Conservation (phyloP, 2,329 filamentous ascomycete species). For the Acarospora socialis region DNA sequence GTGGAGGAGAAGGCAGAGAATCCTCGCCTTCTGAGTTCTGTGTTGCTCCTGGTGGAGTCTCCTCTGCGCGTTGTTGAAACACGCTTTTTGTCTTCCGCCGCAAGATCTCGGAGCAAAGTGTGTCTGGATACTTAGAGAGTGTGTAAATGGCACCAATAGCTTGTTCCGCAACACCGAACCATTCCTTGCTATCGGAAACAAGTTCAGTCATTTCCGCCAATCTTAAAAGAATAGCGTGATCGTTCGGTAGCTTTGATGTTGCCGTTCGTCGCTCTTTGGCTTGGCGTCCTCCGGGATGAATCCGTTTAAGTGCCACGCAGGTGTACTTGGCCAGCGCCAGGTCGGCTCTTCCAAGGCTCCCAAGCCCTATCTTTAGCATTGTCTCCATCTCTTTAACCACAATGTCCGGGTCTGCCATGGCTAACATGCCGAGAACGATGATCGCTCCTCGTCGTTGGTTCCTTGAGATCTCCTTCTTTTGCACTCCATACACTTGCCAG, state of each 20-base stretch:
- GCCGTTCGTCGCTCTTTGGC: conserved; percentile 38
- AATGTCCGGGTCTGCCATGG: conserved; percentile 81
- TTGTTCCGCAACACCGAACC: conserved; percentile 89
- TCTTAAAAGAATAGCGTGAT: conserved; percentile 71
- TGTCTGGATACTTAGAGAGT: conserved; percentile 85
- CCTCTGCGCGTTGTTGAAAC: conserved; percentile 43
- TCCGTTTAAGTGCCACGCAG: conserved; percentile 79
- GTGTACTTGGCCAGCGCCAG: conserved; percentile 87
- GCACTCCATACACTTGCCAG: conserved; percentile 94
- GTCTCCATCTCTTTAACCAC: conserved; percentile 90
- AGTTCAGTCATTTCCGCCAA: conserved; percentile 78
- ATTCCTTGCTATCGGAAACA: conserved; percentile 80
- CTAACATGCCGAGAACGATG: conserved; percentile 93
- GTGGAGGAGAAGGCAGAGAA: conserved; percentile 19
- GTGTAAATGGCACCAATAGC: conserved; percentile 92
- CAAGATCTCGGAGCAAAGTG: conserved; percentile 80
- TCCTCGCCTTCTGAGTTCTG: conserved; percentile 17
- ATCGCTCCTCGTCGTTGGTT: conserved; percentile 85
- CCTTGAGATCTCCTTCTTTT: conserved; percentile 82
- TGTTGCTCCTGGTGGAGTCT: conserved; percentile 17
- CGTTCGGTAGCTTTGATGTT: conserved; percentile 70
- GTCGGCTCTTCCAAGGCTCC: conserved; percentile 63
- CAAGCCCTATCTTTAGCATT: conserved; percentile 81
- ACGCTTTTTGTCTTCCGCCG: conserved; percentile 74
- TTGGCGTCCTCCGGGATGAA: conserved; percentile 72